A percentile compares a stretch with the other conserved stretches of the same genome.
Evolutionary conservation across 1,284 basidiomycete genomes (phyloP).

Genomic region (Pterula multifida): DNA sequence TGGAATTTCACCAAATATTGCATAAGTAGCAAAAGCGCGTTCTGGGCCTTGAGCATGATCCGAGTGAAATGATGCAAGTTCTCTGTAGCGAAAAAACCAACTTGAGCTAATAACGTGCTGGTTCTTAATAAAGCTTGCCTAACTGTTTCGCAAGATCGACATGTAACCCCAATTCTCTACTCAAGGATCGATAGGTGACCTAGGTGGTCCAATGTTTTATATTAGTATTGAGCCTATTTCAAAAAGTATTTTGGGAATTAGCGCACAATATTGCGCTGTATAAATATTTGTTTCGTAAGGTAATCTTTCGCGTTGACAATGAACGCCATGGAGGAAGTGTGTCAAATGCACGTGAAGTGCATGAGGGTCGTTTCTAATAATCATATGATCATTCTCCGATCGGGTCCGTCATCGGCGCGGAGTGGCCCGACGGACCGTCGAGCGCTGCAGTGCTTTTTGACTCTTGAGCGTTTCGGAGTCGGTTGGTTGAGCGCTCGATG

Average conservation of each 20-base stretch:
- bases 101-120: not conserved
- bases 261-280: constrained; percentile 1
- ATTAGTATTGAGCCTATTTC: no score
- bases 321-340: not conserved
- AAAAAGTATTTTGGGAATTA: no score
- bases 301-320: not conserved
- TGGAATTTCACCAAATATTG: not conserved
- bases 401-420: no score
- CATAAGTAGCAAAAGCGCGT: not conserved
- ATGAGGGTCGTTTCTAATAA: not conserved
- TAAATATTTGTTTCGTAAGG: not conserved
- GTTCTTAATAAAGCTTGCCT: not conserved
- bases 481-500: no score
- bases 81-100: not conserved
- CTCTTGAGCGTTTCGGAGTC: no score
- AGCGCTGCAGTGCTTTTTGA: no score
- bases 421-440: no score
- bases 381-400: no score
- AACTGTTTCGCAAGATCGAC: not conserved
- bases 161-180: not conserved
- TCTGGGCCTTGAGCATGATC: not conserved
- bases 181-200: not conserved
- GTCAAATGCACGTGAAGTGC: not conserved
- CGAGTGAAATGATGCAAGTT: not conserved
- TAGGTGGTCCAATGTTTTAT: no score